Evolutionary conservation across 352 stramenopile species (phyloP).

Genomic region (Pythium plurisporium): DNA sequence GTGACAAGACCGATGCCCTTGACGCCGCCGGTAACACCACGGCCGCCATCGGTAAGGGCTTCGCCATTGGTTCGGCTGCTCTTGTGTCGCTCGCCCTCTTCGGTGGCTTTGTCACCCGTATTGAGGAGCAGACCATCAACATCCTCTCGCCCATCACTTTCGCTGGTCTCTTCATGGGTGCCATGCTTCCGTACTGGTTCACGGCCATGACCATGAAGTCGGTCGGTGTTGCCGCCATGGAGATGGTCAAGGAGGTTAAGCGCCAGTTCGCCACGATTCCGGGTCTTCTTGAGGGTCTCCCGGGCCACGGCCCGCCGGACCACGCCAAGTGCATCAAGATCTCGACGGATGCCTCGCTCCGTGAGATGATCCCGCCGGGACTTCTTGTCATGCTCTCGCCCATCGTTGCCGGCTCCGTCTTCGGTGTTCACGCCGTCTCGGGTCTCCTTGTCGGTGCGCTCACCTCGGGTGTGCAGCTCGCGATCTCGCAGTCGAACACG

Average conservation of each 20-base stretch:
- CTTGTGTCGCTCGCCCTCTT: slow-evolving; percentile 98
- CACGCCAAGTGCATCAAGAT: slow-evolving; percentile 97
- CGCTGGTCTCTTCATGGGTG: slow-evolving; percentile 97
- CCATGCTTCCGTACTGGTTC: slow-evolving; percentile 99
- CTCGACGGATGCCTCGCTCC: slow-evolving; percentile 97
- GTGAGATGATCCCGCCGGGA: slow-evolving; percentile 98
- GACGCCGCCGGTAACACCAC: slow-evolving; percentile 99
- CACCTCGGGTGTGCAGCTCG: slow-evolving; percentile 96
- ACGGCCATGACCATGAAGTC: slow-evolving; percentile 99
- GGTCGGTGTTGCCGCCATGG: slow-evolving; percentile 96
- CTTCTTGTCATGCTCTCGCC: slow-evolving; percentile 98
- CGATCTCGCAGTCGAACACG: slow-evolving; percentile 99
- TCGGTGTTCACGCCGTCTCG: slow-evolving; percentile 96
- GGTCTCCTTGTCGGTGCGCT: slow-evolving; percentile 96
- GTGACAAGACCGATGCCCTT: slow-evolving; percentile 99
- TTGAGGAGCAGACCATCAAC: slow-evolving; percentile 94
- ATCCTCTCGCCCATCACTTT: slow-evolving; percentile 98
- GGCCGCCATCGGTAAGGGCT: slow-evolving; percentile 99
- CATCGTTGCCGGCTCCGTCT: slow-evolving; percentile 97
- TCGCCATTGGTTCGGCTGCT: slow-evolving; percentile 98
- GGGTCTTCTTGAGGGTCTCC: slow-evolving; percentile 94
- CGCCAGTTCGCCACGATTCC: slow-evolving; percentile 98
- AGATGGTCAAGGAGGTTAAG: slow-evolving; percentile 99
- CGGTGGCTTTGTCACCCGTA: slow-evolving; percentile 97
- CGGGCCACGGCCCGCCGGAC: slow-evolving; percentile 80